phyloP scores from a whole-genome alignment of 2,329 filamentous ascomycete genomes.

The Colletotrichum incanum region DNA sequence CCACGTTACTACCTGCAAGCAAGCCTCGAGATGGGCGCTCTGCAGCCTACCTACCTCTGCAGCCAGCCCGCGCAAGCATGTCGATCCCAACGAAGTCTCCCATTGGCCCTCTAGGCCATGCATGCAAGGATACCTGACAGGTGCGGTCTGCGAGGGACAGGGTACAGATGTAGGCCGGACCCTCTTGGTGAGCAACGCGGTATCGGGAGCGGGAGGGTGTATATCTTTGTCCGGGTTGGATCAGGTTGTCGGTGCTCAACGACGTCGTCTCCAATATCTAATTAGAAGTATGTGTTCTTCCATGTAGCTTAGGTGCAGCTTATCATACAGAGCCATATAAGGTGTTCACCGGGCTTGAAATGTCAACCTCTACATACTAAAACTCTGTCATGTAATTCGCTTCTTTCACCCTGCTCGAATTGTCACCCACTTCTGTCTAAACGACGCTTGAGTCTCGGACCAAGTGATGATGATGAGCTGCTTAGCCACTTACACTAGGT shows the following conservation, averaged over 20 bases:
- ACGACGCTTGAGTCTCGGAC: not conserved
- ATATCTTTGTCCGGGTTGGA: not conserved
- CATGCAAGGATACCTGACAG: conserved; percentile 30
- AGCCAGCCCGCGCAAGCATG: conserved; percentile 14
- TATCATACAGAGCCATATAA: not conserved
- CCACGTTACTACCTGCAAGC: conserved; percentile 20
- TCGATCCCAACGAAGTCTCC: conserved; percentile 13
- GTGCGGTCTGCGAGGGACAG: conserved; percentile 6
- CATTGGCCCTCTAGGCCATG: conserved; percentile 30
- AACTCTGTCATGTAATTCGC: not conserved
- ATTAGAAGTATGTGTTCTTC: not conserved
- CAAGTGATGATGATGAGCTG: not conserved
- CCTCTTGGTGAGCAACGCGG: conserved; percentile 27
- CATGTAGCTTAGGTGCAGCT: not conserved
- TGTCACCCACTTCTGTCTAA: not conserved
- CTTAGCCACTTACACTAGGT: not conserved
- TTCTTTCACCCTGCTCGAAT: not conserved
- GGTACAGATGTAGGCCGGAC: conserved; percentile 12
- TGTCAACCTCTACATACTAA: not conserved
- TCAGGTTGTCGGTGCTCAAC: conserved; percentile 1
- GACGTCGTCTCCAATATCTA: not conserved
- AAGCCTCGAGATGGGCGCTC: conserved; percentile 6
- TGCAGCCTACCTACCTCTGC: conserved; percentile 14
- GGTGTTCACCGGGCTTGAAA: too few relatives aligned
- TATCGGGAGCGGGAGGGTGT: not conserved